Evolutionary conservation across 768 basidiomycete species (phyloP), one percentile per base, ranked within the genome.

Genomic region (Rhodotorula graminis): DNA sequence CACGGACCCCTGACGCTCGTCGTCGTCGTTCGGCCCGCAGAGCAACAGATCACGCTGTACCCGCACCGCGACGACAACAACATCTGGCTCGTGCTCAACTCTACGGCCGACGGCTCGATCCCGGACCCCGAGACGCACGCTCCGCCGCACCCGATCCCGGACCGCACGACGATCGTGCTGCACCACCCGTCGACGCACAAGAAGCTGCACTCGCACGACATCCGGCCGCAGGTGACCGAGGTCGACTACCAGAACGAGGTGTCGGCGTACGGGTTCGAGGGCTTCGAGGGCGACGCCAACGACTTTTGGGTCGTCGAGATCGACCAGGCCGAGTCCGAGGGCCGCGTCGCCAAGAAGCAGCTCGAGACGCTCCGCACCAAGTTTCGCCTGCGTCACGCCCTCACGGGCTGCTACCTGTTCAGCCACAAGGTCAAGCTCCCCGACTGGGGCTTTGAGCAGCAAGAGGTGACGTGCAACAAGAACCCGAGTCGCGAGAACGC

Each of bases 221-320:
- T 90, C 76, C 90, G 96, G 33, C 93, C 96, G 10, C 93, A 94
- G 27, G 88, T 99, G 23, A 92, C 91, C 46, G 96, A 99, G 59
- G 95, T 97, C 59, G 96, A 99, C 78, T 99, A 97, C 84, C 96
- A 99, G 83, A 95, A 98, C 79, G 96, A 99, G 80, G 93, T 98
- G 2, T 94, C 93, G 3, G 92, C 84, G 0, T 99, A 99, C 78
- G 96, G 96, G 3, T 88, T 90, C 84, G 82, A 88, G 0, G 90
- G 89, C 0, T 97, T 90, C 80, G 82, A 81, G 0, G 95, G 95
- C 23, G 95, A 97, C 78, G 85, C 88, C 58, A 98, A 97, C 79
- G 95, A 98, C 78, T 91, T 97, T 78, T 83, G 82, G 65, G 64
- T 70, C 67, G 85, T 98, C 65, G 93, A 96, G 81, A 91, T 98